These are phyloP conservation scores for Myxozyma kluyveri DNA, from an alignment of 805 yeast genomes.

Conservation along the genomic window DNA sequence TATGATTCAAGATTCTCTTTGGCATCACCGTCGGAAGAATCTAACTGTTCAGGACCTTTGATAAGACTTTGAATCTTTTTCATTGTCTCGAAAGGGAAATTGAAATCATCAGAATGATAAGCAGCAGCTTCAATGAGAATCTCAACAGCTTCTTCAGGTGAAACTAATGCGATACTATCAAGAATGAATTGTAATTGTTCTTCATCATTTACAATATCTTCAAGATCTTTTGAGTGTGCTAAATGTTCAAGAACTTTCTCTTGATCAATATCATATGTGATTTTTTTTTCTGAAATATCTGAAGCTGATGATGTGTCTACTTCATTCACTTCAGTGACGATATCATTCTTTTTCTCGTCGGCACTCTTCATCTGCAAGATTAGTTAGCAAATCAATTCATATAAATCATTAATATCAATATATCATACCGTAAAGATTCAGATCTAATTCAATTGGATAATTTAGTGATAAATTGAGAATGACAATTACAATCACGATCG, in stretches of 20 bases:
- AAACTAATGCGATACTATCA: slow-evolving; percentile 41
- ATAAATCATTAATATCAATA: no score
- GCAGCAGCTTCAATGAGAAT: slow-evolving; percentile 42
- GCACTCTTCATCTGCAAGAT: no score
- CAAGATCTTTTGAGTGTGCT: background rate
- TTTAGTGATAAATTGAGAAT: no score
- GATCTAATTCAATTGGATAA: no score
- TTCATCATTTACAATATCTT: background rate
- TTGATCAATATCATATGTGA: background rate
- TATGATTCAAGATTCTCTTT: slow-evolving; percentile 8
- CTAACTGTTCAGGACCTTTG: background rate
- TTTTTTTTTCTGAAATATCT: background rate
- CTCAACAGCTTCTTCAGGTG: slow-evolving; percentile 40
- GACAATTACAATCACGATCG: no score
- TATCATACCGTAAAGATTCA: no score
- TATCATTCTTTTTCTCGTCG: background rate
- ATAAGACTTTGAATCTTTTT: slow-evolving; percentile 34
- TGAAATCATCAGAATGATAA: slow-evolving; percentile 46
- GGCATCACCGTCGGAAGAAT: background rate
- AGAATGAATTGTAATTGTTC: slow-evolving; percentile 40
- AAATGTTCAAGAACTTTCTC: slow-evolving; percentile 3
- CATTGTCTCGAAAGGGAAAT: slow-evolving; percentile 43
- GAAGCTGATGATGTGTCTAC: background rate
- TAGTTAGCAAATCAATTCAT: no score
- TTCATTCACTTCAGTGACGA: background rate